A percentile compares a stretch with the other conserved stretches of the same genome.
phyloP scores from a whole-genome alignment of 2,329 filamentous ascomycete genomes.

The Colletotrichum agaves region DNA sequence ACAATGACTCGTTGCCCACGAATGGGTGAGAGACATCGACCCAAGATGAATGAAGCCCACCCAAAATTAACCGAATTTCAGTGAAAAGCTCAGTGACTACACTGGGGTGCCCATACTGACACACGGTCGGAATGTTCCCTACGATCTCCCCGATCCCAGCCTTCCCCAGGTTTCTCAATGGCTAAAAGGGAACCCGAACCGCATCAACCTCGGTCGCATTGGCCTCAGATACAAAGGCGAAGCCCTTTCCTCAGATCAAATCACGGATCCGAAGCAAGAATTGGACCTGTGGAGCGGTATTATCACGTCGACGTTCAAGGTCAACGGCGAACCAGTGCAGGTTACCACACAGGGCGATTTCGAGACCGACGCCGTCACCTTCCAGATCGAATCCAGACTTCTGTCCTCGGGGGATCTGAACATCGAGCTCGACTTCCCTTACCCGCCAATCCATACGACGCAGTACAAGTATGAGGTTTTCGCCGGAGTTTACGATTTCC shows the following conservation, averaged over 20 bases:
- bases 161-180: slow-evolving; percentile 57
- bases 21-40: slow-evolving; percentile 2
- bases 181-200: slow-evolving; percentile 61
- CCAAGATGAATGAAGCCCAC: fast-evolving
- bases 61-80: background rate
- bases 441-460: slow-evolving; percentile 51
- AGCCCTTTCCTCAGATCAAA: slow-evolving; percentile 44
- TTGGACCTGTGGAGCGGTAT: slow-evolving; percentile 51
- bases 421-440: slow-evolving; percentile 56
- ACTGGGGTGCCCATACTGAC: slow-evolving; percentile 47
- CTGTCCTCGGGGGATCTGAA: slow-evolving; percentile 46
- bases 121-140: slow-evolving; percentile 51
- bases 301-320: slow-evolving; percentile 51
- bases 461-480: slow-evolving; percentile 58
- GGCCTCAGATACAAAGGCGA: slow-evolving; percentile 50
- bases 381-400: slow-evolving; percentile 50
- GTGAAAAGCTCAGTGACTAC: slow-evolving; percentile 46
- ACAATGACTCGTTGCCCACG: slow-evolving; percentile 57
- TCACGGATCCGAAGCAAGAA: slow-evolving; percentile 47
- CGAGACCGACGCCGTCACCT: slow-evolving; percentile 49
- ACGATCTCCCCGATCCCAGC: slow-evolving; percentile 49
- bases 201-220: slow-evolving; percentile 55
- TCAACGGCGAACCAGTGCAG: slow-evolving; percentile 45
- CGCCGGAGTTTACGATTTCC: slow-evolving; percentile 52
- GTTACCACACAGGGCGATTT: slow-evolving; percentile 53